Evolutionary conservation across 306 rosid genomes (phyloP).

Genomic region (Medicago truncatula): DNA sequence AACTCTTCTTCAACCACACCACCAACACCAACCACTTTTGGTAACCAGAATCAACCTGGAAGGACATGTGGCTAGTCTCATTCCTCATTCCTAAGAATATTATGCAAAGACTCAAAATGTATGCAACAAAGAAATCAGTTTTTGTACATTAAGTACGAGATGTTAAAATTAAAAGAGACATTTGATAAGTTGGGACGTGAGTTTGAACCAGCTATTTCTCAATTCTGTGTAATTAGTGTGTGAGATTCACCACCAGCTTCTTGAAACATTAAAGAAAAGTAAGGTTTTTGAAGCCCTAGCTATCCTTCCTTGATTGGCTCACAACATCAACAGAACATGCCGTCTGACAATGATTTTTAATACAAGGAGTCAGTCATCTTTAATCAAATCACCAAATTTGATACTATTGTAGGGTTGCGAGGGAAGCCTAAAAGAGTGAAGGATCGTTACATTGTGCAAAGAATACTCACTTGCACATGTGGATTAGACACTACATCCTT

Average conservation of each 20-base stretch:
- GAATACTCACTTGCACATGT: not conserved
- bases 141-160: no score
- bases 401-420: not conserved
- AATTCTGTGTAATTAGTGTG: no score
- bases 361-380: not conserved
- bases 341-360: not conserved
- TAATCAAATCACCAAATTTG: not conserved
- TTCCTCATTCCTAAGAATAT: no score
- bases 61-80: not conserved
- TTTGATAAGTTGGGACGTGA: no score
- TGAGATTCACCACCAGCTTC: no score
- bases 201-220: no score
- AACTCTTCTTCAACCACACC: conserved; percentile 41
- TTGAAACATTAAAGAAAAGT: no score
- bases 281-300: not conserved
- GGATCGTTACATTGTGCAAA: not conserved
- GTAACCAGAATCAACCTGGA: conserved; percentile 23
- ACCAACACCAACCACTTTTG: conserved; percentile 35
- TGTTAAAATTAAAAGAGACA: no score
- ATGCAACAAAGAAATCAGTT: not conserved
- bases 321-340: not conserved
- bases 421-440: not conserved
- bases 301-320: not conserved
- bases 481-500: not conserved
- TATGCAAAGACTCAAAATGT: not conserved